Evolutionary conservation across 441 rosid species (phyloP).

Genomic region (Flueggea neowawraea): DNA sequence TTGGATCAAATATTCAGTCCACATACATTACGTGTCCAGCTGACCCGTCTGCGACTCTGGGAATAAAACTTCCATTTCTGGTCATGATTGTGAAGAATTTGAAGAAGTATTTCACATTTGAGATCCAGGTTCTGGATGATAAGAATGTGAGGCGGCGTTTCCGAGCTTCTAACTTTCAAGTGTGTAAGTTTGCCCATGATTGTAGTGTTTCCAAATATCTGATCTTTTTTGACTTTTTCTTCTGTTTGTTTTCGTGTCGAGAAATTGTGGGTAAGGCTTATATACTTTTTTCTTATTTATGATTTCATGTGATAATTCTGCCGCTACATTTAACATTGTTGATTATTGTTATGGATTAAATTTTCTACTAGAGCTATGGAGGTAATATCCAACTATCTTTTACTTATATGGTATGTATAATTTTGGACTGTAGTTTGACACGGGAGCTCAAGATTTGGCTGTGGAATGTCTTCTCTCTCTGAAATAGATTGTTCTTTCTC

Average conservation of each 20-base stretch:
- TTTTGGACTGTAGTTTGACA: too few species aligned
- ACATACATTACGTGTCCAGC: conserved; percentile 91
- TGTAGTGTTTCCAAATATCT: conserved; percentile 8
- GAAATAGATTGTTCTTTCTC: too few species aligned
- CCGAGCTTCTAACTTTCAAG: conserved; percentile 98
- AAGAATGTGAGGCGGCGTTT: conserved; percentile 96
- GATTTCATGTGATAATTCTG: not conserved
- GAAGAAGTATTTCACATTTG: conserved; percentile 89
- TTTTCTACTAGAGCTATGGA: too few species aligned
- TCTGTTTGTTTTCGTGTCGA: too few species aligned
- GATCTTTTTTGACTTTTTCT: not conserved
- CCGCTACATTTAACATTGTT: too few species aligned
- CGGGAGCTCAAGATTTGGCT: too few species aligned
- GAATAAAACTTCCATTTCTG: conserved; percentile 92
- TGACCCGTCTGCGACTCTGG: conserved; percentile 88
- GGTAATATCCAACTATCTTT: too few species aligned
- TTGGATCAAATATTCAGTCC: conserved; percentile 85
- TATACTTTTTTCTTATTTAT: not conserved
- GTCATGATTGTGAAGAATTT: conserved; percentile 88
- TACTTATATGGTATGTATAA: too few species aligned
- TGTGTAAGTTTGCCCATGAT: conserved; percentile 62
- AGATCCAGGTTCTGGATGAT: conserved; percentile 94
- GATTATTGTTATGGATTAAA: too few species aligned
- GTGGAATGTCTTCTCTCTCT: too few species aligned
- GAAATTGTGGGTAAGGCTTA: too few species aligned